Evolutionary conservation across 2,329 filamentous ascomycete genomes (phyloP).

Genomic region (Fusarium multiceps): DNA sequence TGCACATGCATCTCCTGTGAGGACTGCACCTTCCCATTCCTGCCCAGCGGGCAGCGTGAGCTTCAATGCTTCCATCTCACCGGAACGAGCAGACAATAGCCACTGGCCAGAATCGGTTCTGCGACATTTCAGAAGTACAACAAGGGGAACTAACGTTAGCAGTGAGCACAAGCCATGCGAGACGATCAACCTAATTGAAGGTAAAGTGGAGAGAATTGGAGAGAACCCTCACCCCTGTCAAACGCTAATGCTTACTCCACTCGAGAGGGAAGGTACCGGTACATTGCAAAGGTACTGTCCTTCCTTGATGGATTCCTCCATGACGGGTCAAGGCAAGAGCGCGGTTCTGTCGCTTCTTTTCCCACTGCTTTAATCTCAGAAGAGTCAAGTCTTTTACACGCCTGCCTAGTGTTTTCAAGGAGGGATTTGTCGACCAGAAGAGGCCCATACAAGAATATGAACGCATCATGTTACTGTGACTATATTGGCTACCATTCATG

Average conservation of each 20-base stretch:
- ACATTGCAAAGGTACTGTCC: constrained; percentile 31
- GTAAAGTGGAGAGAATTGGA: constrained; percentile 38
- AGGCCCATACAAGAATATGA: not conserved
- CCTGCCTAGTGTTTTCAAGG: constrained; percentile 1
- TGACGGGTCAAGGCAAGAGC: not conserved
- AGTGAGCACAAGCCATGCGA: constrained; percentile 27
- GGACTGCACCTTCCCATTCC: constrained; percentile 4
- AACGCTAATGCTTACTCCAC: constrained; percentile 28
- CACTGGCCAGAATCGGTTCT: constrained; percentile 7
- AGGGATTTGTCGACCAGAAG: not conserved
- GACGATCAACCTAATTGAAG: constrained; percentile 38
- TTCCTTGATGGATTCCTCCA: constrained; percentile 7
- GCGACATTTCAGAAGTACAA: constrained; percentile 12
- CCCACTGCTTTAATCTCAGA: not conserved
- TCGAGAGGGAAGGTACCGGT: constrained; percentile 24
- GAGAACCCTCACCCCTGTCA: constrained; percentile 13
- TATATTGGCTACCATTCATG: not conserved
- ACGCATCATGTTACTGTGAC: not conserved
- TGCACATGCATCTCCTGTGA: not conserved
- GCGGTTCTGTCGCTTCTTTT: constrained; percentile 7
- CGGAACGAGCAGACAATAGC: not conserved
- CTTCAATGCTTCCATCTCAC: not conserved
- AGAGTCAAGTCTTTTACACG: not conserved
- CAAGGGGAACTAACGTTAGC: constrained; percentile 2
- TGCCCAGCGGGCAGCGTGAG: not conserved